Conservation (phyloP, 2,329 filamentous ascomycete species). For the Verruconis gallopava region DNA sequence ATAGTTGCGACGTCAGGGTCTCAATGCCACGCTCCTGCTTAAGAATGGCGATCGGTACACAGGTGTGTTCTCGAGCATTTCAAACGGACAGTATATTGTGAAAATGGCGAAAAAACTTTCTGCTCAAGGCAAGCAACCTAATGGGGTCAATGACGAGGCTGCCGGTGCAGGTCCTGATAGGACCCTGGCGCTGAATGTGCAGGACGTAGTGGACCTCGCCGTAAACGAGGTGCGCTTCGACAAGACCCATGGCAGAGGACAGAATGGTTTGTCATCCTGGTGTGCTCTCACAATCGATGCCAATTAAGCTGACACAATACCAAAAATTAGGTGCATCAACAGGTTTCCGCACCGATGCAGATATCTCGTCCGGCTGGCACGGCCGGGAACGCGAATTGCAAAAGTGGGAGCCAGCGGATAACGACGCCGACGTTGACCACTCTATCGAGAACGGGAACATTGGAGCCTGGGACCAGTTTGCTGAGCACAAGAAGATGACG, state of each 20-base stretch:
- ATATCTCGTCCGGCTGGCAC: conserved; percentile 65
- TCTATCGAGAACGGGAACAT: conserved; percentile 40
- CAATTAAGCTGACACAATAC: conserved; percentile 6
- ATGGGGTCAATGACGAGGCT: conserved; percentile 32
- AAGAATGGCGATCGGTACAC: conserved; percentile 48
- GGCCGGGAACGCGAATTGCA: conserved; percentile 64
- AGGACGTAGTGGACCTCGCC: conserved; percentile 45
- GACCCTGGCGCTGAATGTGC: conserved; percentile 47
- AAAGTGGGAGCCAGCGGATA: conserved; percentile 60
- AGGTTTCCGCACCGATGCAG: conserved; percentile 72
- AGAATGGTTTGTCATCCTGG: conserved; percentile 41
- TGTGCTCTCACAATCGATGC: conserved; percentile 4
- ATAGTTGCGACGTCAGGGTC: conserved; percentile 35
- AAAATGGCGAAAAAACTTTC: conserved; percentile 51
- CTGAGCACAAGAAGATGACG: conserved; percentile 75
- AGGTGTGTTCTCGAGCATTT: conserved; percentile 46
- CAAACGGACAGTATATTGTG: conserved; percentile 40
- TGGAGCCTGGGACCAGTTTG: conserved; percentile 78
- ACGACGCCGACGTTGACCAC: conserved; percentile 48
- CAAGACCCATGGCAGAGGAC: conserved; percentile 36
- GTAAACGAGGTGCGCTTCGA: conserved; percentile 41
- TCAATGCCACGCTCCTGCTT: conserved; percentile 41
- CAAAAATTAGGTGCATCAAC: conserved; percentile 49
- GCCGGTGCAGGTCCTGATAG: conserved; percentile 35
- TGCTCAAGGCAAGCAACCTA: conserved; percentile 28